A percentile compares a stretch with the other conserved stretches of the same genome.
Evolutionary conservation across 805 yeast genomes (phyloP).

Genomic region (Scheffersomyces amazonensis): DNA sequence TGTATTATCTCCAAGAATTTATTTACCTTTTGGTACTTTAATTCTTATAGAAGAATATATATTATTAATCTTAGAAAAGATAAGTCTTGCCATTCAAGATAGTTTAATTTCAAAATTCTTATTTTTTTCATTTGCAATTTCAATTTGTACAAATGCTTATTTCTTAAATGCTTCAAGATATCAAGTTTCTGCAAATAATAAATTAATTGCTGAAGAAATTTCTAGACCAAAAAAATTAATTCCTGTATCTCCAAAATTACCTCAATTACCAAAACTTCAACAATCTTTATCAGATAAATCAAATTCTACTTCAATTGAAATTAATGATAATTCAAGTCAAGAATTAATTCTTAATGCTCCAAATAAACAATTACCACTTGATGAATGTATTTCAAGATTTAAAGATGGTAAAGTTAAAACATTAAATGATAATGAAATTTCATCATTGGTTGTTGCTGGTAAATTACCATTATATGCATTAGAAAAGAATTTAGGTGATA

Average conservation of each 20-base stretch:
- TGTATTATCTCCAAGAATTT: slow-evolving; percentile 53
- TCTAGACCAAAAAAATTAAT: slow-evolving; percentile 22
- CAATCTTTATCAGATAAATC: not conserved
- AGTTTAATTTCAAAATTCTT: slow-evolving; percentile 75
- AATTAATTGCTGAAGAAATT: slow-evolving; percentile 38
- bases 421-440: slow-evolving; percentile 71
- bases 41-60: slow-evolving; percentile 63
- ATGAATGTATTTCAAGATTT: slow-evolving; percentile 58
- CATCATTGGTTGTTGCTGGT: slow-evolving; percentile 65
- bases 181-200: slow-evolving; percentile 46
- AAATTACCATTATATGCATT: slow-evolving; percentile 90
- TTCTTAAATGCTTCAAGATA: slow-evolving; percentile 81
- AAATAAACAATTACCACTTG: slow-evolving; percentile 45
- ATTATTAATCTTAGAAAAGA: slow-evolving; percentile 46
- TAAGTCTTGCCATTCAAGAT: slow-evolving; percentile 74
- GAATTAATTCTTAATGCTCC: slow-evolving; percentile 23
- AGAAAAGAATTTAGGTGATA: slow-evolving; percentile 87
- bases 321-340: slow-evolving; percentile 25
- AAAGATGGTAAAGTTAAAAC: slow-evolving; percentile 70
- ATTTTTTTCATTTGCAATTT: slow-evolving; percentile 67
- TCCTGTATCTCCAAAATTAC: slow-evolving; percentile 5
- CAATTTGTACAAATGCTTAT: slow-evolving; percentile 79
- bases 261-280: slow-evolving; percentile 1
- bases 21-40: slow-evolving; percentile 53
- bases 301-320: slow-evolving; percentile 7